Evolutionary conservation across 768 basidiomycete genomes (phyloP).

Genomic region (Lyophyllum shimeji): DNA sequence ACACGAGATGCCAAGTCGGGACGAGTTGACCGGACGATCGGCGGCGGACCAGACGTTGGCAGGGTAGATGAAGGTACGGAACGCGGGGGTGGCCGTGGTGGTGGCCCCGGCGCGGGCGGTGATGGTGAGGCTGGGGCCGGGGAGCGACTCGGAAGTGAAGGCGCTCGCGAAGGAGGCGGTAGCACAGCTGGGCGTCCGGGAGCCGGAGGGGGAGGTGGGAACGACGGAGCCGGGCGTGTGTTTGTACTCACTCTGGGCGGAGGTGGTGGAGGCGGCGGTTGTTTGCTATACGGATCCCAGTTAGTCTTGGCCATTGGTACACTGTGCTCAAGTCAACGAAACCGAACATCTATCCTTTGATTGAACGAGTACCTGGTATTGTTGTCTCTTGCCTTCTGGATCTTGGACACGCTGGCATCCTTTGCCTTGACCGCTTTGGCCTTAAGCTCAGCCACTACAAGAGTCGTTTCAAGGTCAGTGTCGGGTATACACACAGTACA

Average conservation of each 20-base stretch:
- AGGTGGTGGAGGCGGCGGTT: slow-evolving; percentile 50
- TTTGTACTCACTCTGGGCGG: slow-evolving; percentile 35
- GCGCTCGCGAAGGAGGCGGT: slow-evolving; percentile 7
- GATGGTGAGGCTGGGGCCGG: slow-evolving; percentile 12
- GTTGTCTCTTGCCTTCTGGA: slow-evolving; percentile 56
- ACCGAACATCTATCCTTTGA: neutral
- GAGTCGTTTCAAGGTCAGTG: slow-evolving; percentile 7
- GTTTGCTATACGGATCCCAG: slow-evolving; percentile 62
- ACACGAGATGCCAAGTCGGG: slow-evolving; percentile 20
- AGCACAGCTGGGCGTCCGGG: slow-evolving; percentile 9
- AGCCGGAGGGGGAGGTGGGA: slow-evolving; percentile 23
- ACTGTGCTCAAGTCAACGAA: slow-evolving; percentile 28
- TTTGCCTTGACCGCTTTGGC: slow-evolving; percentile 64
- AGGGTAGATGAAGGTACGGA: slow-evolving; percentile 17
- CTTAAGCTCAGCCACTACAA: slow-evolving; percentile 63
- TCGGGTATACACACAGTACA: neutral
- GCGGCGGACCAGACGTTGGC: slow-evolving; percentile 34
- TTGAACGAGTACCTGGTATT: slow-evolving; percentile 41
- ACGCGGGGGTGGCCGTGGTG: slow-evolving; percentile 3
- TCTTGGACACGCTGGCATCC: slow-evolving; percentile 49
- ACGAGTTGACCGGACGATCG: slow-evolving; percentile 30
- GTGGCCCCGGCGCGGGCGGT: slow-evolving; percentile 16
- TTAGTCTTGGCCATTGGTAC: slow-evolving; percentile 58
- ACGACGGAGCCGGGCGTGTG: slow-evolving; percentile 26
- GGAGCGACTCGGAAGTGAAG: slow-evolving; percentile 8